Percentiles rank a stretch among this genome's conserved stretches.
These are phyloP conservation scores for Wickerhamomyces rabaulensis DNA, from an alignment of 805 yeast species.

Conservation along the genomic window DNA sequence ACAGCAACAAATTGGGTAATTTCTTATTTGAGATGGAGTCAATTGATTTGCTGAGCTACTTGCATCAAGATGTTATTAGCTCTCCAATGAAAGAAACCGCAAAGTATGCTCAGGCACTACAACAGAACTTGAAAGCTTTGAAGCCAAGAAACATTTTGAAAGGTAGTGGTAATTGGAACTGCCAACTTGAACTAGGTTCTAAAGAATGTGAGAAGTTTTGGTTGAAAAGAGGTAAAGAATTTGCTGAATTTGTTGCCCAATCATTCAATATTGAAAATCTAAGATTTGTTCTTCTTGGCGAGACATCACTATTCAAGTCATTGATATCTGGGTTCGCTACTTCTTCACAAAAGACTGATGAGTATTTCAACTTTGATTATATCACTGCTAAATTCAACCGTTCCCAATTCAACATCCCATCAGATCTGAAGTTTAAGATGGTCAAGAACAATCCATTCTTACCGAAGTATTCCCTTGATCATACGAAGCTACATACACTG, in stretches of 20 bases:
- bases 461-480: slow-evolving; percentile 28
- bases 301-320: slow-evolving; percentile 4
- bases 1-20: slow-evolving; percentile 28
- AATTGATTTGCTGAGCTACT: slow-evolving; percentile 40
- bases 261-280: slow-evolving; percentile 28
- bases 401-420: neutral
- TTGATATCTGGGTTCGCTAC: neutral
- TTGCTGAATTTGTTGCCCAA: slow-evolving; percentile 27
- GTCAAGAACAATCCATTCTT: slow-evolving; percentile 30
- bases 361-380: slow-evolving; percentile 41
- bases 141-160: slow-evolving; percentile 37
- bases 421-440: slow-evolving; percentile 1
- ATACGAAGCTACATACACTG: slow-evolving; percentile 18
- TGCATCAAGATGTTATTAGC: slow-evolving; percentile 32
- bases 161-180: slow-evolving; percentile 30
- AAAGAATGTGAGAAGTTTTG: slow-evolving; percentile 35
- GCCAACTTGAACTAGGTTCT: slow-evolving; percentile 21
- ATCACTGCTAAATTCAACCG: slow-evolving; percentile 12
- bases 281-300: slow-evolving; percentile 31
- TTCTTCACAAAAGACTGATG: slow-evolving; percentile 25
- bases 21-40: slow-evolving; percentile 43
- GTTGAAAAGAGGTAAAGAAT: slow-evolving; percentile 33
- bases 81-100: slow-evolving; percentile 47
- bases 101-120: slow-evolving; percentile 33
- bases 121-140: slow-evolving; percentile 27